Conservation (phyloP, 2,329 filamentous ascomycete species). For the Fusarium avenaceum region DNA sequence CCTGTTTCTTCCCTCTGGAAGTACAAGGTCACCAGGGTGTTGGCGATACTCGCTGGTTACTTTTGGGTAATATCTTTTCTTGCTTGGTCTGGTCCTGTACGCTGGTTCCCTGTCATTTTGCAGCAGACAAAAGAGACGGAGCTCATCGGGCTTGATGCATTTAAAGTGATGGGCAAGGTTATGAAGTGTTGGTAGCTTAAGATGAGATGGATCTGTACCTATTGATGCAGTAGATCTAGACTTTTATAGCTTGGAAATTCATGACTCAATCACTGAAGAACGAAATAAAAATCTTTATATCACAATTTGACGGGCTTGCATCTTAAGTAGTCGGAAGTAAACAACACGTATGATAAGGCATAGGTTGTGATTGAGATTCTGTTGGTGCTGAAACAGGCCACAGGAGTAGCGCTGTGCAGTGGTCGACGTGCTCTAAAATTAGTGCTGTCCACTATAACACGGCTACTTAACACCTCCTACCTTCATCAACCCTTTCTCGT, state of each 20-base stretch:
- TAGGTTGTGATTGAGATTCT: too few relatives aligned
- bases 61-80: constrained; percentile 43
- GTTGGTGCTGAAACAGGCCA: background rate
- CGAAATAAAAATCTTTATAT: too few relatives aligned
- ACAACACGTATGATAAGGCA: background rate
- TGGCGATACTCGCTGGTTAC: constrained; percentile 31
- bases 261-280: too few relatives aligned
- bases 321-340: background rate
- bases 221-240: too few relatives aligned
- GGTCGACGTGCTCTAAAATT: background rate
- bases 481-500: background rate
- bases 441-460: constrained; percentile 9
- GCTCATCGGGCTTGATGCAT: constrained; percentile 28
- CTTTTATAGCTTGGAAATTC: too few relatives aligned
- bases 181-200: constrained; percentile 8
- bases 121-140: constrained; percentile 33
- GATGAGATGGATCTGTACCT: background rate
- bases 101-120: constrained; percentile 42
- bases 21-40: background rate
- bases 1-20: constrained; percentile 33
- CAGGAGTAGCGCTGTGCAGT: background rate
- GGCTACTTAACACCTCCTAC: constrained; percentile 23
- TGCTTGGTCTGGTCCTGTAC: constrained; percentile 39
- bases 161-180: constrained; percentile 14
- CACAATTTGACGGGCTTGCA: too few relatives aligned